These are phyloP conservation scores for Chytridiales sp. DNA, from an alignment of 371 early-diverging fungal species.

Conservation along the genomic window DNA sequence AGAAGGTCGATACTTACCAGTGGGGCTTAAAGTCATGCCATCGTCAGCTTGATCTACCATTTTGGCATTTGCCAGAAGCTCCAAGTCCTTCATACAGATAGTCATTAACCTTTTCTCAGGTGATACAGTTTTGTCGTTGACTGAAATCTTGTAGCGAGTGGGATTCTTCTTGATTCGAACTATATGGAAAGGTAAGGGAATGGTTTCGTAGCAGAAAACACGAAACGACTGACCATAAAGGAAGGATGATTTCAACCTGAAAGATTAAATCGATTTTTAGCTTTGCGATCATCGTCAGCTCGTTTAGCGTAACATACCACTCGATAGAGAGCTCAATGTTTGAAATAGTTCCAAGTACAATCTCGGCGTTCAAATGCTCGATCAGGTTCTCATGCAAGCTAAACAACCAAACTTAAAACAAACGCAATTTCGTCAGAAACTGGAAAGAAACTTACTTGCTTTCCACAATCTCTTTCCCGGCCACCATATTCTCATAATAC, in stretches of 20 bases:
- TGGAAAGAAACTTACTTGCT: constrained; percentile 59
- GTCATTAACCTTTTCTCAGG: constrained; percentile 33
- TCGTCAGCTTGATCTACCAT: constrained; percentile 29
- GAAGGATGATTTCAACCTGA: constrained; percentile 72
- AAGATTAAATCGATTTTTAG: background rate
- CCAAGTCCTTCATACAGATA: constrained; percentile 57
- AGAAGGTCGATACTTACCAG: constrained; percentile 21
- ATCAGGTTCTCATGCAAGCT: constrained; percentile 69
- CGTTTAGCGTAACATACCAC: constrained; percentile 54
- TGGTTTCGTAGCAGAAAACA: background rate
- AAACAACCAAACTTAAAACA: background rate
- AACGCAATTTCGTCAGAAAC: background rate
- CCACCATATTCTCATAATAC: constrained; percentile 58
- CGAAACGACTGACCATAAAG: constrained; percentile 48
- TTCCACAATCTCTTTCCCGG: constrained; percentile 61
- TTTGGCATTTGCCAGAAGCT: constrained; percentile 26
- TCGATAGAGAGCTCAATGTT: constrained; percentile 55
- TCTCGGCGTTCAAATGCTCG: constrained; percentile 83
- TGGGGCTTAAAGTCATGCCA: constrained; percentile 21
- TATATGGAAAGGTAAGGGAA: constrained; percentile 1
- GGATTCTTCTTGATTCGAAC: constrained; percentile 66
- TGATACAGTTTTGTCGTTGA: background rate
- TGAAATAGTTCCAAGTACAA: constrained; percentile 68
- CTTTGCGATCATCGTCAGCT: too few relatives aligned
- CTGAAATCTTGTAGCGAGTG: constrained; percentile 49